Evolutionary conservation across 768 basidiomycete genomes (phyloP), one percentile per base, ranked within the genome.

Genomic region (Fomitopsis pulvina): DNA sequence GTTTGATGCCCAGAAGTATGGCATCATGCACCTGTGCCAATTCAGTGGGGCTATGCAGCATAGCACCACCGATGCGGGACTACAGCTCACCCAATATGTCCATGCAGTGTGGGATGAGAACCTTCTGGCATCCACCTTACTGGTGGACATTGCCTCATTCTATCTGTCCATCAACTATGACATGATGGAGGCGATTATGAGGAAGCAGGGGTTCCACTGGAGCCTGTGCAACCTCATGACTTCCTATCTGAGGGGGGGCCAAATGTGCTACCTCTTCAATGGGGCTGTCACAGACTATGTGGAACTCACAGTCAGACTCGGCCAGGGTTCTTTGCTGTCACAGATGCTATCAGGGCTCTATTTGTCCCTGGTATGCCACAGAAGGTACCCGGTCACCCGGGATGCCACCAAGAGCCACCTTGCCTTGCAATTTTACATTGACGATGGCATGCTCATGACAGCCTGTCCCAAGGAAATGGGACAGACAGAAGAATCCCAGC

Each of bases 91-190:
- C 4, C 54, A 58, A 11, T 50, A 55, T 41, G 41, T 61, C 12
- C 34, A 42, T 1, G 38, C 43, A 7, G 41, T 28, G 2, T 54
- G 56, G 51, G 29, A n/a, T 14, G 16, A 34, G 18, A 39, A 42
- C 7, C 26, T 54, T 1, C 32, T 53, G 34, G 51, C 53, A 2
- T 46, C 57, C 0, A 41, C 12, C 46, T 61, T 11, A n/a, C 49
- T 56, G 11, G 46, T 59, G n/a, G 58, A 59, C 32, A 41, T 59
- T 1, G 41, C 57, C 1, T 54, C 57, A 27, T 59, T 59, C 51
- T 61, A 49, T 50, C 56, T 56, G 0, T 59, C 60, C 1, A 37
- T 58, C n/a, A 45, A 56, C 21, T 55, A 61, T 41, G 52, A 45
- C 1, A 18, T 54, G 1, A 27, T 58, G 8, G 37, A 42, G 5